Base-by-base conservation (phyloP, 805 yeast genomes). In the Pichia pseudocactophila region DNA sequence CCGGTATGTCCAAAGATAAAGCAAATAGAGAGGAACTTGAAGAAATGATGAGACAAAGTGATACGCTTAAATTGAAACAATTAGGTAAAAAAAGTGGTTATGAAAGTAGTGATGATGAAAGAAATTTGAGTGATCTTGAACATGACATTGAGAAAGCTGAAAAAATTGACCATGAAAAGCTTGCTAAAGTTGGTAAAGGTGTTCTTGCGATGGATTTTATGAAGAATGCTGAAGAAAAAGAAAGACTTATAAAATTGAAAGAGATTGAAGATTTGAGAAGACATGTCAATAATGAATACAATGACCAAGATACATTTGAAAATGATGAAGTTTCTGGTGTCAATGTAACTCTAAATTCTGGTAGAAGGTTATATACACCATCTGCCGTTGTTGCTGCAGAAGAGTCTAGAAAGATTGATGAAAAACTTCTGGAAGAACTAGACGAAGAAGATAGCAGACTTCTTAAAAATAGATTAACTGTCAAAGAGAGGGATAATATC, bases 141-240 rank as follows among this genome's bases (percentile, higher is more conserved):
- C 59, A 65, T 5, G 71, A 71, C 26, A 71, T 69, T 30, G 63
- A 71, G n/a, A 71, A 69, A 41, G 58, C 61, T 6, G 58, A 62
- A n/a, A 58, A 57, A 11, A 66, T 50, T 9, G 70, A 62, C 10
- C 64, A 54, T 8, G 70, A 64, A 11, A 53, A 52, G 2, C 59
- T 61, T 28, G 61, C 66, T 27, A 71, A 68, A 36, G 60, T 80
- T n/a, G 89, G 92, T 17, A 90, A 89, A 61, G 97, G 97, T 42
- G 80, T 90, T 17, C 65, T 90, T 73, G 82, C 79, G 38, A 92
- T 92, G 97, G 95, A 89, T 51, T 90, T 90, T 61, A 90, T 90
- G 97, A 80, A 73, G 50, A 82, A 82, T 46, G 97, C 97, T 1
- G 95, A 82, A 47, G 80, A 78, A 43, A 73, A 80, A 50, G 74